phyloP scores from a whole-genome alignment of 2,329 filamentous ascomycete genomes.

The Clonostachys byssicola region DNA sequence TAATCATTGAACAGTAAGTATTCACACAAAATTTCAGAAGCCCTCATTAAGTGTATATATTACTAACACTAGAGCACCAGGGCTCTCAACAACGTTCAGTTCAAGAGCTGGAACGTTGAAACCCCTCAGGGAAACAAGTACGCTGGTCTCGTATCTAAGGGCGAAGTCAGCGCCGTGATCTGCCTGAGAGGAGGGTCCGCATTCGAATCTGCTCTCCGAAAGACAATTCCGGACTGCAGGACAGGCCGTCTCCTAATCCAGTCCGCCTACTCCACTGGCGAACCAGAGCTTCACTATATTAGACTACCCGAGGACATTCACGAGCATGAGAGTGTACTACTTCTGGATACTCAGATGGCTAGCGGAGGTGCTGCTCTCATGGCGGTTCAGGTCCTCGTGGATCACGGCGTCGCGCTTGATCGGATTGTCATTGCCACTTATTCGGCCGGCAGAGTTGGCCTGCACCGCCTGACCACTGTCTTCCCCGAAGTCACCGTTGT shows the following conservation, averaged over 20 bases:
- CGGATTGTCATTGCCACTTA: constrained; percentile 92
- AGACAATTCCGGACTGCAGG: constrained; percentile 88
- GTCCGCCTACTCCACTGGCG: constrained; percentile 77
- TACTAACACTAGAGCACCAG: constrained; percentile 29
- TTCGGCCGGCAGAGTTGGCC: constrained; percentile 76
- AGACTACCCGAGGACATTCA: constrained; percentile 73
- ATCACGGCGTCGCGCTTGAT: constrained; percentile 83
- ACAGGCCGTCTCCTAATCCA: constrained; percentile 89
- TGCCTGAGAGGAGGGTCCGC: constrained; percentile 85
- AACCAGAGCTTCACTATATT: constrained; percentile 89
- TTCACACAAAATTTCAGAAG: background rate
- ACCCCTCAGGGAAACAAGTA: constrained; percentile 72
- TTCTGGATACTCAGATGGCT: constrained; percentile 93
- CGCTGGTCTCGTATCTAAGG: constrained; percentile 64
- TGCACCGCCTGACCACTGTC: constrained; percentile 82
- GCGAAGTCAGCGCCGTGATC: constrained; percentile 79
- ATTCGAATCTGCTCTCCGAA: constrained; percentile 81
- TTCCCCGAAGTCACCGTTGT: constrained; percentile 87
- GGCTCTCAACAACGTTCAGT: constrained; percentile 73
- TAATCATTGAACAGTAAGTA: constrained; percentile 73
- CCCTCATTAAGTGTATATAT: background rate
- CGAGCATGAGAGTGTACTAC: constrained; percentile 73
- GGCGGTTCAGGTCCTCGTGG: constrained; percentile 92
- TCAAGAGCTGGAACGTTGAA: constrained; percentile 56
- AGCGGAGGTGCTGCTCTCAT: constrained; percentile 83